Percentiles rank a stretch among this genome's conserved stretches.
Conservation (phyloP, 2,329 filamentous ascomycete species). For the Penicillium sp. region DNA sequence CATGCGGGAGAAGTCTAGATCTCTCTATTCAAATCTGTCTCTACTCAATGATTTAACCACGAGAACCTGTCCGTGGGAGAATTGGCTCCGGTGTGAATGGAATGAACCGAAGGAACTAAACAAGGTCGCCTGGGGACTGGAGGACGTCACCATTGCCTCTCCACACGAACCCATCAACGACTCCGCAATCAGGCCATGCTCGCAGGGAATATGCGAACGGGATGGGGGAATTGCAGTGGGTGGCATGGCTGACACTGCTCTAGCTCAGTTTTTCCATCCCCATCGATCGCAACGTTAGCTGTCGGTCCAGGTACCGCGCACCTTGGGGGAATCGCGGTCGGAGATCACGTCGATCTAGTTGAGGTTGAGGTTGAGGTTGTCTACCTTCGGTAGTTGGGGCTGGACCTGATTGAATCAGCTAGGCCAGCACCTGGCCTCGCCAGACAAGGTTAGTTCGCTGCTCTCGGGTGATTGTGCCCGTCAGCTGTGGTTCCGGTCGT, state of each 20-base stretch:
- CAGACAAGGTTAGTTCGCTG: neutral
- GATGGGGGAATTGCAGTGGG: neutral
- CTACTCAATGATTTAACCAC: neutral
- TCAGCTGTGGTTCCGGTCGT: constrained; percentile 3
- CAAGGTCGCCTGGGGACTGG: constrained; percentile 12
- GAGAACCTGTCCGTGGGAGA: no score
- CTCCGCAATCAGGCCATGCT: constrained; percentile 1
- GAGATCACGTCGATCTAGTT: neutral
- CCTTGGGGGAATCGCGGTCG: constrained; percentile 16
- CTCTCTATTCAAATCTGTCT: neutral
- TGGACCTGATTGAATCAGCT: neutral
- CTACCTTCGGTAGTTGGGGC: neutral
- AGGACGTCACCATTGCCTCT: constrained; percentile 23
- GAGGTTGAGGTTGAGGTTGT: no score
- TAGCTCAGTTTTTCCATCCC: neutral
- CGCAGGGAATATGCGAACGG: constrained; percentile 1
- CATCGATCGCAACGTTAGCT: neutral
- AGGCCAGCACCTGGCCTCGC: neutral
- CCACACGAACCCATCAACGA: constrained; percentile 4
- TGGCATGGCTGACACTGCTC: neutral
- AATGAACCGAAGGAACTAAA: neutral
- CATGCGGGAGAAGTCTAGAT: neutral
- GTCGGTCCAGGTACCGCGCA: neutral
- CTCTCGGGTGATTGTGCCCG: neutral
- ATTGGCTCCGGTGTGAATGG: no score